phyloP scores from a whole-genome alignment of 2,329 filamentous ascomycete species.

The Xylariaceae sp. region DNA sequence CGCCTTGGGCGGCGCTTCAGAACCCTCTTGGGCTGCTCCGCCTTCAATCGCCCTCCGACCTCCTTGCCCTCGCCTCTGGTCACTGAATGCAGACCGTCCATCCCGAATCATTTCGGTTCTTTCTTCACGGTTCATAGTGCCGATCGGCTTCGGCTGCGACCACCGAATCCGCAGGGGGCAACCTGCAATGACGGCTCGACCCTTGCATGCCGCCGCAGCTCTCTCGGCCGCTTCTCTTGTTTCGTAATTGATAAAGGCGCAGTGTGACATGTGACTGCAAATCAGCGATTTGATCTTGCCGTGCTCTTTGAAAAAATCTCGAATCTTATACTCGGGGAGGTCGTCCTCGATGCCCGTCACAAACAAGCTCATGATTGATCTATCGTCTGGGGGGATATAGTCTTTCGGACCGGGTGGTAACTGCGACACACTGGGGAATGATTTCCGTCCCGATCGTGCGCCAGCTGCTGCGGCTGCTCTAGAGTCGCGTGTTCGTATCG shows the following conservation, averaged over 20 bases:
- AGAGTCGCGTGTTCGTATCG: constrained; percentile 70
- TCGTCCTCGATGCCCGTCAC: constrained; percentile 95
- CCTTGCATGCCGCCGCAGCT: constrained; percentile 79
- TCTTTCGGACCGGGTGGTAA: constrained; percentile 79
- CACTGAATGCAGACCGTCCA: constrained; percentile 56
- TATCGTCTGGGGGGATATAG: constrained; percentile 77
- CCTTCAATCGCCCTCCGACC: constrained; percentile 34
- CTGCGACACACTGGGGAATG: constrained; percentile 67
- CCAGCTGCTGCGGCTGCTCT: constrained; percentile 49
- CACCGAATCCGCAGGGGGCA: constrained; percentile 87
- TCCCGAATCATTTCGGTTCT: constrained; percentile 76
- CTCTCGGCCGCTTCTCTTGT: constrained; percentile 79
- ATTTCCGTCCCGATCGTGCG: constrained; percentile 48
- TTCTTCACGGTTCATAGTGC: constrained; percentile 85
- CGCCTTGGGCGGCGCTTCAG: constrained; percentile 27
- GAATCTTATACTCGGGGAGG: constrained; percentile 84
- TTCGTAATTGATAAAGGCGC: constrained; percentile 93
- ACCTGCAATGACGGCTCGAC: constrained; percentile 82
- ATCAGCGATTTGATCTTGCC: constrained; percentile 90
- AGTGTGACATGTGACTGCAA: constrained; percentile 95
- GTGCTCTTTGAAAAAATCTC: constrained; percentile 83
- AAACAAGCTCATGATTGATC: constrained; percentile 87
- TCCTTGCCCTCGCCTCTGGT: constrained; percentile 39
- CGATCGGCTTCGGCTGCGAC: constrained; percentile 88
- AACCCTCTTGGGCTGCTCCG: constrained; percentile 29